Percentiles rank a stretch among this genome's conserved stretches.
Conservation (phyloP, 202 grass and related monocot species). For the Setaria italica region DNA sequence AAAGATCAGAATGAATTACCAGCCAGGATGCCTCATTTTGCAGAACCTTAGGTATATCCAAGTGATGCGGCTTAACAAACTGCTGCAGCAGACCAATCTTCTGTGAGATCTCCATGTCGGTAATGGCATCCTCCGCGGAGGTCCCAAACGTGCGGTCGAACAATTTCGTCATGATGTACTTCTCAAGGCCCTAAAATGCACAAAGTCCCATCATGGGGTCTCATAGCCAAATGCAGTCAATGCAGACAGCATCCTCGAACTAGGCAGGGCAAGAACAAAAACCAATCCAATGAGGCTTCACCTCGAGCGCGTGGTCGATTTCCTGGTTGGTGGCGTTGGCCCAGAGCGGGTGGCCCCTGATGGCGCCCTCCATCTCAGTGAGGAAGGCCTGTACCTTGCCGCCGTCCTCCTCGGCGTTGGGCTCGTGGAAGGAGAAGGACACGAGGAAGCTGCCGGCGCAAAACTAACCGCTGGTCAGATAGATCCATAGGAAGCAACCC, state of each 20-base stretch:
- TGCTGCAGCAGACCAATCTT: conserved; percentile 81
- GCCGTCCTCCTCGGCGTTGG: conserved; percentile 65
- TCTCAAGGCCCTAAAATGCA: conserved; percentile 71
- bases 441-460: conserved; percentile 67
- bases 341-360: conserved; percentile 82
- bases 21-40: conserved; percentile 86
- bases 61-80: conserved; percentile 83
- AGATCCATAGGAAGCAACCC: background rate
- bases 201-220: background rate
- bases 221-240: background rate
- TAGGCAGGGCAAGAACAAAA: background rate
- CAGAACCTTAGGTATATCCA: conserved; percentile 85
- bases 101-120: conserved; percentile 67
- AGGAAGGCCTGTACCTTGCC: conserved; percentile 77
- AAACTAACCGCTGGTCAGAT: conserved; percentile 1
- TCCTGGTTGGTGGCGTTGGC: conserved; percentile 71
- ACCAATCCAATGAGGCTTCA: background rate
- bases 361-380: conserved; percentile 63
- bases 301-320: conserved; percentile 89
- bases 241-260: background rate
- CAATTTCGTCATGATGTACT: conserved; percentile 92
- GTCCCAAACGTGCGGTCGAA: conserved; percentile 73
- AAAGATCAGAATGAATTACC: conserved; percentile 50
- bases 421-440: conserved; percentile 63
- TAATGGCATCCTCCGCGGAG: conserved; percentile 55